A percentile compares a stretch with the other conserved stretches of the same genome.
These are phyloP conservation scores for Hypericum androsaemum DNA, from an alignment of 345 rosid genomes.

Conservation along the genomic window DNA sequence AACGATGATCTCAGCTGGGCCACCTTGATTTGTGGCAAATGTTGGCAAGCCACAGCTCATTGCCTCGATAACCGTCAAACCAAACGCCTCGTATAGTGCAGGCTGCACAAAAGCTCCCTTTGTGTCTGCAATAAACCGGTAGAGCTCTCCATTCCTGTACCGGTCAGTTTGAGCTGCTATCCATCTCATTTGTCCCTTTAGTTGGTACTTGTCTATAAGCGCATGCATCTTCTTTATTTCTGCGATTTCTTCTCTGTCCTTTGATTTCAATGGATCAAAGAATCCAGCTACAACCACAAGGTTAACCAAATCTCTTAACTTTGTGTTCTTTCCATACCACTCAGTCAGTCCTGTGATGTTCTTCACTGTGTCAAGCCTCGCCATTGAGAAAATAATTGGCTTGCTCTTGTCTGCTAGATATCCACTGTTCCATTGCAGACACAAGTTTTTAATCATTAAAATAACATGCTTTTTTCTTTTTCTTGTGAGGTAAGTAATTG, in stretches of 20 bases:
- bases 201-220: conserved; percentile 61
- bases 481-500: no score
- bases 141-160: conserved; percentile 76
- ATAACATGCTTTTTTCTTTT: no score
- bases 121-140: conserved; percentile 83
- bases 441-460: no score
- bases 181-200: conserved; percentile 84
- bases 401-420: no score
- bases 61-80: conserved; percentile 89
- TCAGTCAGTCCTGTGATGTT: no score
- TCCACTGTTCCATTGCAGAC: no score
- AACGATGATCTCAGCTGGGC: conserved; percentile 74
- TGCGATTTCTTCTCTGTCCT: conserved; percentile 77
- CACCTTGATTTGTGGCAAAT: conserved; percentile 89
- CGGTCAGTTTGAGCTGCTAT: conserved; percentile 89
- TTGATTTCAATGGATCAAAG: conserved; percentile 63
- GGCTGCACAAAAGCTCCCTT: conserved; percentile 92
- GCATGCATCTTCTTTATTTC: conserved; percentile 85
- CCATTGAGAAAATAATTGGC: no score
- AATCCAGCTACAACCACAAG: conserved; percentile 89
- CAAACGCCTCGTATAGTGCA: conserved; percentile 92
- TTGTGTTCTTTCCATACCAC: no score
- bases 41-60: conserved; percentile 95
- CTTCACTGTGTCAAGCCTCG: no score
- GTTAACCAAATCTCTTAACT: conserved; percentile 34